phyloP scores from a whole-genome alignment of 805 yeast genomes.

The Torulaspora franciscae region DNA sequence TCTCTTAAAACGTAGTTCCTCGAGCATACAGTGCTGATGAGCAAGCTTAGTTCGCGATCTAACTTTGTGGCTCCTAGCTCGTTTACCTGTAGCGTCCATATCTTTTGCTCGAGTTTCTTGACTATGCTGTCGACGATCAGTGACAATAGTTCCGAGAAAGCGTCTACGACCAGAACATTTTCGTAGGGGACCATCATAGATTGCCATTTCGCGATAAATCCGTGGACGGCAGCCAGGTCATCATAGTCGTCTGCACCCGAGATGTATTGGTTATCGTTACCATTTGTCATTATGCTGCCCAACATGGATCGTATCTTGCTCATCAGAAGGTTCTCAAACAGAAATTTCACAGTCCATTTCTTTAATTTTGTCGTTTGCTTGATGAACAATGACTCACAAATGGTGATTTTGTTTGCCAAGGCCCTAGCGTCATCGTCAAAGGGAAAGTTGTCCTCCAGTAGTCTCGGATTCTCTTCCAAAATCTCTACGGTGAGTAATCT shows the following conservation, averaged over 20 bases:
- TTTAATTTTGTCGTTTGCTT: constrained; percentile 33
- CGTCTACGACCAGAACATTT: constrained; percentile 50
- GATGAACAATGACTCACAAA: constrained; percentile 23
- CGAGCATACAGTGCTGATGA: constrained; percentile 70
- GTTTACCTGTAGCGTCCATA: constrained; percentile 66
- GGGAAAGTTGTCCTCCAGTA: constrained; percentile 37
- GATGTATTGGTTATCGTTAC: constrained; percentile 24
- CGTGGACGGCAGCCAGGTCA: constrained; percentile 37
- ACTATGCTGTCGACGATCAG: constrained; percentile 53
- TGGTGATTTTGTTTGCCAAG: constrained; percentile 27
- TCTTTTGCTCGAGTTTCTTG: constrained; percentile 54
- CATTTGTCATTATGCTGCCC: constrained; percentile 38
- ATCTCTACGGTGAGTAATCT: constrained; percentile 42
- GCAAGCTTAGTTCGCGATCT: constrained; percentile 72
- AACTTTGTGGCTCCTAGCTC: constrained; percentile 78
- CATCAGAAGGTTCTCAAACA: constrained; percentile 38
- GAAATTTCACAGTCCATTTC: constrained; percentile 39
- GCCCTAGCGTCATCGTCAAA: constrained; percentile 36
- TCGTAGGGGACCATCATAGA: constrained; percentile 59
- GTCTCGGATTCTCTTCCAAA: constrained; percentile 29
- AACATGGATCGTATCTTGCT: constrained; percentile 41
- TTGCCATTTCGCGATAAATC: constrained; percentile 63
- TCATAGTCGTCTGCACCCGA: constrained; percentile 36
- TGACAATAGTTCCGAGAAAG: constrained; percentile 46
- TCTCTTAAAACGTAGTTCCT: constrained; percentile 71